Conservation (phyloP, 2,329 filamentous ascomycete genomes). For the Oidium heveae region DNA sequence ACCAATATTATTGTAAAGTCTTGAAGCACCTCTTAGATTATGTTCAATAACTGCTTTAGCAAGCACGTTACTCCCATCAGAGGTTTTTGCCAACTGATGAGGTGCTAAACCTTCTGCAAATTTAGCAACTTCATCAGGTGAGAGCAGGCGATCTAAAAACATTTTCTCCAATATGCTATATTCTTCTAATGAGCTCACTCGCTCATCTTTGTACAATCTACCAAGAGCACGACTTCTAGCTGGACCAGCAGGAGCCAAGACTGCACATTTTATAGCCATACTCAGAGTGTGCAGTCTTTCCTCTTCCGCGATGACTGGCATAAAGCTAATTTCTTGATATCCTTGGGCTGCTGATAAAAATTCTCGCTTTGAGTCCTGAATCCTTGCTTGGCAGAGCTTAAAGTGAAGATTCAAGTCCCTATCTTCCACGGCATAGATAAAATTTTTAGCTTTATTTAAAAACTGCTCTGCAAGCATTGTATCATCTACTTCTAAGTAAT, state of each 20-base stretch:
- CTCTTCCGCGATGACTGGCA: slow-evolving; percentile 53
- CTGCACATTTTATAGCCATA: slow-evolving; percentile 75
- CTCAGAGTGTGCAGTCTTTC: slow-evolving; percentile 66
- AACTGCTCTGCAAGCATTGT: too few species aligned
- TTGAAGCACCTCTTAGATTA: slow-evolving; percentile 69
- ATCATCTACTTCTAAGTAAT: too few species aligned
- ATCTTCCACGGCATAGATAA: slow-evolving; percentile 57
- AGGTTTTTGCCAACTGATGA: slow-evolving; percentile 73
- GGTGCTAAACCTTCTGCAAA: slow-evolving; percentile 61
- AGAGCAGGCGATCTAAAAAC: slow-evolving; percentile 70
- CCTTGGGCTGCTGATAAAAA: slow-evolving; percentile 72
- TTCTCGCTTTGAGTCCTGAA: slow-evolving; percentile 69
- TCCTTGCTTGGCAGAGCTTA: slow-evolving; percentile 73
- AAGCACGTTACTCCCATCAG: slow-evolving; percentile 79
- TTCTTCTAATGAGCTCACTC: slow-evolving; percentile 48
- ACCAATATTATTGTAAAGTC: slow-evolving; percentile 52
- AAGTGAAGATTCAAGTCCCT: slow-evolving; percentile 60
- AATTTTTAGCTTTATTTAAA: slow-evolving; percentile 84
- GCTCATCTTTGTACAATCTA: slow-evolving; percentile 81
- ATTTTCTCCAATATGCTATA: slow-evolving; percentile 90
- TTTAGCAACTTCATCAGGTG: slow-evolving; percentile 56
- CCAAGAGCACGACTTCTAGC: slow-evolving; percentile 55
- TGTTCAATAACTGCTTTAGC: slow-evolving; percentile 89
- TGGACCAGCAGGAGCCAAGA: slow-evolving; percentile 78
- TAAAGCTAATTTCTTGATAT: slow-evolving; percentile 71